Conservation (phyloP, 2,329 filamentous ascomycete genomes). For the Aspergillus texensis region DNA sequence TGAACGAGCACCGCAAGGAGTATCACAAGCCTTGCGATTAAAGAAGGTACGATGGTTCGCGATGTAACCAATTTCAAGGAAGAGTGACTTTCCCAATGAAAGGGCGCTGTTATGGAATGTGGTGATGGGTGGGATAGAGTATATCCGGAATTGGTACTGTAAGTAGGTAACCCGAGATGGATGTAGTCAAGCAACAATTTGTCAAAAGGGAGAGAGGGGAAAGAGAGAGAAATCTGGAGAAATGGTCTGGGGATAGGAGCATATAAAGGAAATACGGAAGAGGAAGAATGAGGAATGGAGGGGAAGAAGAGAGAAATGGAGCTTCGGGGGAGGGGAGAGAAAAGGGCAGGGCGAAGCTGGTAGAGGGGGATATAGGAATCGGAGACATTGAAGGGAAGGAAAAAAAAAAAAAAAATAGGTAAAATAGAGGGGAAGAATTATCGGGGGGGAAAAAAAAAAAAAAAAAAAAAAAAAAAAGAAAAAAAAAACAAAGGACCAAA, state of each 20-base stretch:
- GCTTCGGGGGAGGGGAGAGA: conserved; percentile 29
- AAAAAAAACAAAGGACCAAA: no score
- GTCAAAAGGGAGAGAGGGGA: conserved; percentile 18
- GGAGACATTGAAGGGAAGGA: conserved; percentile 22
- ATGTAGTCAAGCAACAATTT: conserved; percentile 17
- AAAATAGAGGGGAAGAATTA: conserved; percentile 28
- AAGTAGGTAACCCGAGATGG: conserved; percentile 10
- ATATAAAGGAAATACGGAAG: conserved; percentile 31
- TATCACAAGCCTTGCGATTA: conserved; percentile 16
- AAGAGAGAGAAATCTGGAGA: conserved; percentile 30
- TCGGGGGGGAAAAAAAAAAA: conserved; percentile 28
- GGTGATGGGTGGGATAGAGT: neutral
- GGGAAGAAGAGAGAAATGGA: conserved; percentile 29
- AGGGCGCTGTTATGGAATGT: conserved; percentile 4
- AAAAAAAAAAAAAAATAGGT: conserved; percentile 20
- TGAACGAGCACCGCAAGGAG: conserved; percentile 20
- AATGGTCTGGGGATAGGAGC: conserved; percentile 29
- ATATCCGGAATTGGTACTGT: conserved; percentile 10
- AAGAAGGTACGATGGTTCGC: neutral
- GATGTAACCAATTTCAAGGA: neutral
- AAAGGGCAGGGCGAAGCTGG: conserved; percentile 21
- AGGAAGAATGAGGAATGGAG: conserved; percentile 24
- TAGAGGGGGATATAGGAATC: conserved; percentile 29
- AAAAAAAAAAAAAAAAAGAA: neutral
- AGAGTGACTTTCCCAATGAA: neutral